Evolutionary conservation across 208 protist species (phyloP), one percentile per base, ranked within the genome.

Genomic region (Trypanosoma caninum): DNA sequence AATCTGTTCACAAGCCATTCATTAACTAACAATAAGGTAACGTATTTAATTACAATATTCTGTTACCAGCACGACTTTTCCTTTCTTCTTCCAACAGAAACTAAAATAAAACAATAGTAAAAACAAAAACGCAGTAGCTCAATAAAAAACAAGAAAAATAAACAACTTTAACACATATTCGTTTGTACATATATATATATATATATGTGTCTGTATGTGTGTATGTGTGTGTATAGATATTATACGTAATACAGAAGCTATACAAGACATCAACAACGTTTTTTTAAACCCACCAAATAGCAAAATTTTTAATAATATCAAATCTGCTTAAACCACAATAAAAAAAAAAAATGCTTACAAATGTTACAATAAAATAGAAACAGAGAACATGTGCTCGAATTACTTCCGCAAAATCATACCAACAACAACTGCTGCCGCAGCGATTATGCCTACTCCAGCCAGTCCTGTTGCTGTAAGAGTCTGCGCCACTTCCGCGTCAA

Each of bases 401-500:
- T 18, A 68, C 65, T 33, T 68, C 67, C 30, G 65, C 46, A 69
- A 59, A 42, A 61, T 20, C 8, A 42, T 33, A 6, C 51, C 45
- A 25, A 65, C 18, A 9, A 65, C 22, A 7, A 34, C 59, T 14
- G 53, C 34, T 14, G 41, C 66, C 37, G 71, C 72, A 23, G 76
- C 54, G 10, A 59, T 50, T 3, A 76, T 25, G 25, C 72, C 62
- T 3, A 67, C 51, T 22, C 66, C 69, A 0, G 66, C 73, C 13
- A 77, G 42, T 14, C 65, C 67, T 35, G 65, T 70, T 2, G 63
- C 61, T 28, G 70, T 67, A 40, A 65, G 50, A n/a, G 59, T 72
- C 42, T 72, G 61, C 2, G 47, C 55, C 13, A 54, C 45, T 33
- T 55, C 72, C 11, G 72, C 69, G 23, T 83, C 65, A 58, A 85